Evolutionary conservation across 352 stramenopile genomes (phyloP).

Genomic region (Elongisporangium senticosum): DNA sequence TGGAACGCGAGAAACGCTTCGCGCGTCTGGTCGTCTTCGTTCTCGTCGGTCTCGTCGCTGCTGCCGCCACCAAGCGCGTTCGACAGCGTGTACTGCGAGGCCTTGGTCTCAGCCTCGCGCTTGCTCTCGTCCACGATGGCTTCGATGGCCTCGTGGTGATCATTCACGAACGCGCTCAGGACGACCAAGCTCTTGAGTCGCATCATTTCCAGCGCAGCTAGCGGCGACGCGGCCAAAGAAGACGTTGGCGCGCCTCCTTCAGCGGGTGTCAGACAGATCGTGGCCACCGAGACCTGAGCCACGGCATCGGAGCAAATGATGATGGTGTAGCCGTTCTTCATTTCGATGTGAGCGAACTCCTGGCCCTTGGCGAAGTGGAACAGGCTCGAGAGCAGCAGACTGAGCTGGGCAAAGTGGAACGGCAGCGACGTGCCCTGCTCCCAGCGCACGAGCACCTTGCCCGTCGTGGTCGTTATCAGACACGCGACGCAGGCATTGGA

Average conservation of each 20-base stretch:
- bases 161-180: slow-evolving; percentile 29
- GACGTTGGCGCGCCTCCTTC: no score
- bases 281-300: slow-evolving; percentile 29
- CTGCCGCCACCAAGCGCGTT: slow-evolving; percentile 20
- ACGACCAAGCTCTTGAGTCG: slow-evolving; percentile 41
- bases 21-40: slow-evolving; percentile 20
- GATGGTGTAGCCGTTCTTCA: slow-evolving; percentile 29
- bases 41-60: slow-evolving; percentile 13
- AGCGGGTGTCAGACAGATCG: slow-evolving; percentile 26
- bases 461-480: slow-evolving; percentile 45
- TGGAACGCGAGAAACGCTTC: slow-evolving; percentile 42
- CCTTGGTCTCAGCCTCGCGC: slow-evolving; percentile 24
- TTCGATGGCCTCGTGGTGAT: slow-evolving; percentile 22
- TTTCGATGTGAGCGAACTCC: slow-evolving; percentile 26
- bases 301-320: slow-evolving; percentile 29
- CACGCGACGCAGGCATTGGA: slow-evolving; percentile 24
- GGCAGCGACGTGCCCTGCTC: slow-evolving; percentile 37
- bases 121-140: slow-evolving; percentile 20
- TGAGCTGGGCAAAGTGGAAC: slow-evolving; percentile 34
- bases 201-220: slow-evolving; percentile 19
- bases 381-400: slow-evolving; percentile 48
- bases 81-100: slow-evolving; percentile 47
- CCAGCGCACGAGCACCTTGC: slow-evolving; percentile 36
- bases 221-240: not conserved
- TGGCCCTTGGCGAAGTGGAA: slow-evolving; percentile 43